These are phyloP conservation scores for Candida railenensis DNA, from an alignment of 805 yeast species.

Conservation along the genomic window DNA sequence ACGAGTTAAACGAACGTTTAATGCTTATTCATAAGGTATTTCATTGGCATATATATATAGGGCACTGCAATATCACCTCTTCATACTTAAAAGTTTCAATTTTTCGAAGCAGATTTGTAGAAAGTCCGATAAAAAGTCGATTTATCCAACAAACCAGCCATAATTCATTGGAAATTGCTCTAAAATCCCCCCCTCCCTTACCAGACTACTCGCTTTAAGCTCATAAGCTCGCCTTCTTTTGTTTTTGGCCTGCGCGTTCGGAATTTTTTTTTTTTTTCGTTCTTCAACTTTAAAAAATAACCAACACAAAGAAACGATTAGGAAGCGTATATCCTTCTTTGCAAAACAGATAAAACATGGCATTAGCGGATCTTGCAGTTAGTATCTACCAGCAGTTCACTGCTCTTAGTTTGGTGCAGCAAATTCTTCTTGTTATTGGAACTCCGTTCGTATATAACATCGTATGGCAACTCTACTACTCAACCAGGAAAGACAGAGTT, in stretches of 20 bases:
- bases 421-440: slow-evolving; percentile 32
- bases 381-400: slow-evolving; percentile 17
- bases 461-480: slow-evolving; percentile 64
- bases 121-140: background rate
- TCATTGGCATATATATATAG: slow-evolving; percentile 1
- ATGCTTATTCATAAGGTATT: background rate
- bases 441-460: slow-evolving; percentile 67
- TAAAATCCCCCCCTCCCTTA: too few species aligned
- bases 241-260: too few species aligned
- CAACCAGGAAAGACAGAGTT: slow-evolving; percentile 76
- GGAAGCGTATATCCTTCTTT: background rate
- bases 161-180: background rate
- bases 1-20: background rate
- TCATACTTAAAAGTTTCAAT: too few species aligned
- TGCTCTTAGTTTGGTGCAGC: slow-evolving; percentile 24
- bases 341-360: slow-evolving; percentile 15
- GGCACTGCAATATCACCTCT: background rate
- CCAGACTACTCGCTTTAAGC: background rate
- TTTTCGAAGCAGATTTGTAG: too few species aligned
- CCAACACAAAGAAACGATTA: too few species aligned
- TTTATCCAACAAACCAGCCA: background rate
- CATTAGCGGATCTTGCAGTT: slow-evolving; percentile 18
- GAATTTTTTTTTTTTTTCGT: slow-evolving; percentile 2
- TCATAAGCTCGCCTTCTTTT: background rate
- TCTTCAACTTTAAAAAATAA: background rate